Evolutionary conservation across 371 early-diverging fungal species (phyloP).

Genomic region (Fennellomyces sp.): DNA sequence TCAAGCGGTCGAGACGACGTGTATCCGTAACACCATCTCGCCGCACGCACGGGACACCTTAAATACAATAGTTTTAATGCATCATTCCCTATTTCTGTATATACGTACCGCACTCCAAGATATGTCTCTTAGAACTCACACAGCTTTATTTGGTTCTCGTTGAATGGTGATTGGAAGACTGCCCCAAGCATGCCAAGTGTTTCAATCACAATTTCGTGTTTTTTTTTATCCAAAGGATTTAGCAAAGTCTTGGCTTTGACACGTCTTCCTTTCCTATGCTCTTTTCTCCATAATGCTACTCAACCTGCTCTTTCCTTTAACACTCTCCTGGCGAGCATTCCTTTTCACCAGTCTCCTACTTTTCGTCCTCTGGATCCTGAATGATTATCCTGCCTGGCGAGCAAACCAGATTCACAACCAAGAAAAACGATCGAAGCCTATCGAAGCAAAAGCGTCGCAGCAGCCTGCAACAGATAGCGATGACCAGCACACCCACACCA

Average conservation of each 20-base stretch:
- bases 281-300: not conserved
- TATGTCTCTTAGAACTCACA: no score
- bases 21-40: slow-evolving; percentile 22
- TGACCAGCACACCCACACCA: not conserved
- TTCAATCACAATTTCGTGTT: no score
- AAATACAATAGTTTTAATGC: not conserved
- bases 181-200: no score
- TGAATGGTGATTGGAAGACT: no score
- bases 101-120: no score
- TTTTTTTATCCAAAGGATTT: no score
- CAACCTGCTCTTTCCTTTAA: not conserved
- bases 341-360: not conserved
- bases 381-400: slow-evolving; percentile 22
- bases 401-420: not conserved
- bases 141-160: not conserved
- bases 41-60: slow-evolving; percentile 21
- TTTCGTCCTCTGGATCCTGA: slow-evolving; percentile 5
- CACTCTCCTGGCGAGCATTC: not conserved
- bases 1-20: slow-evolving; percentile 26
- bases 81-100: no score
- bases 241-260: not conserved
- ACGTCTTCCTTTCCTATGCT: not conserved
- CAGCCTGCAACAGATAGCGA: not conserved
- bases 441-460: not conserved
- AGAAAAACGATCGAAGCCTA: not conserved